phyloP scores from a whole-genome alignment of 306 rosid genomes.

The Dalbergia cochinchinensis region DNA sequence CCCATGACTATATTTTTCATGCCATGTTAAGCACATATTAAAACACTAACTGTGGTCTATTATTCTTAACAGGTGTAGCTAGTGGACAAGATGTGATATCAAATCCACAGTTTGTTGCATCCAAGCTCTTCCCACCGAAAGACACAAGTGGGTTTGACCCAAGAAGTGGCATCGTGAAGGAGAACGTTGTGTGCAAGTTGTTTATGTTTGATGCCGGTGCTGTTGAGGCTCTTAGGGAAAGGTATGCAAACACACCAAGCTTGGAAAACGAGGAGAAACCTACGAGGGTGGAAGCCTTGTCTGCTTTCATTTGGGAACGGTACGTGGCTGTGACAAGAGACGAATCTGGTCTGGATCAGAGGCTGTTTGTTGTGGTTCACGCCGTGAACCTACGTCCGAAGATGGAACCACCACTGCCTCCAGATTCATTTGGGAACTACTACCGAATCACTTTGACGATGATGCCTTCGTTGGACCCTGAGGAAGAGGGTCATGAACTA shows the following conservation, averaged over 20 bases:
- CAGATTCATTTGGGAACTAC: constrained; percentile 55
- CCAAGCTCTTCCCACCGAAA: constrained; percentile 65
- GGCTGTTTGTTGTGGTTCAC: constrained; percentile 45
- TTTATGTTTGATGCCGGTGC: constrained; percentile 55
- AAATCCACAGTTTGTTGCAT: constrained; percentile 55
- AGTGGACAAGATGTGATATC: background rate
- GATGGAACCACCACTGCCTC: constrained; percentile 54
- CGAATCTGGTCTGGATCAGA: background rate
- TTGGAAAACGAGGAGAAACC: constrained; percentile 35
- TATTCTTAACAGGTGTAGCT: constrained; percentile 31
- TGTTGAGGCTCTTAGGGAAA: constrained; percentile 54
- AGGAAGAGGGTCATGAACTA: constrained; percentile 19
- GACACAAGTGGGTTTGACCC: constrained; percentile 49
- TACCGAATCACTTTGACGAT: constrained; percentile 41
- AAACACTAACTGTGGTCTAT: no score
- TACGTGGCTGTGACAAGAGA: constrained; percentile 50
- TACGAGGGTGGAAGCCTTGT: constrained; percentile 65
- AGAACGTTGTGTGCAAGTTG: constrained; percentile 54
- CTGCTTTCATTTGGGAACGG: constrained; percentile 70
- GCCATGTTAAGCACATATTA: no score
- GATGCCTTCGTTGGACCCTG: background rate
- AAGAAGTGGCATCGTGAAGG: constrained; percentile 40
- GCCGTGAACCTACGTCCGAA: constrained; percentile 63
- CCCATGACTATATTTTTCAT: no score
- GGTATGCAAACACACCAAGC: constrained; percentile 20